Base-by-base conservation (phyloP, 2,329 filamentous ascomycete genomes). In the Sclerotinia glacialis region DNA sequence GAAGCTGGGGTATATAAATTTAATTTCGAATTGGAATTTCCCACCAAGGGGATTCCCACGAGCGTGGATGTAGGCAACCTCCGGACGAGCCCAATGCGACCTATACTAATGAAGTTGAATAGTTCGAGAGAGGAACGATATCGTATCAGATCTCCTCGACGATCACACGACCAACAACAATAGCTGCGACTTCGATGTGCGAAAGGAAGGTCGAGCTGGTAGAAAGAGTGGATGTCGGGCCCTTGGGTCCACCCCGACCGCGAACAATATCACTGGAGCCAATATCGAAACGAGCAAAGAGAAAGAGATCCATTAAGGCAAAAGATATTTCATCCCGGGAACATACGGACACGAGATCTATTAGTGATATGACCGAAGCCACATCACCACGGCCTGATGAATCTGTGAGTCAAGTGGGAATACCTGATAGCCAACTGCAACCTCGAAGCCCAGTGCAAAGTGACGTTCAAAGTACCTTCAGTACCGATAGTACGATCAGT, bases 41-140 rank as follows among this genome's bases (percentile, higher is more conserved):
- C 89, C 2, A 81, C 84, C 60, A 85, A 86, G 72, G 85, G 84
- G 6, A 79, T 95, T 67, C 91, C 91, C n/a, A 97, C 92, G 78
- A 97, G 94, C 77, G 94, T 99, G 75, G 93, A 96, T 79, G 94
- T 97, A 84, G 76, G 91, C 82, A 64, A 55, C 28, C 26, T 49
- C 34, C 34, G 50, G 26, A 6, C n/a, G 42, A 26, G 26, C 42
- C 42, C 52, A 23, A 58, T 64, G 62, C 62, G 52, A 55, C 64
- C 46, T 53, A 11, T 58, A 54, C 47, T 53, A 60, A 65, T 65
- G 42, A 23, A n/a, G 31, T 26, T 31, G 37, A 52, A 55, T 64
- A 98, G 93, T 99, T 99, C 78, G 95, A 98, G 79, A 88, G 94
- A 75, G 95, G 95, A 46, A 93, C 92, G 2, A 92, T 99, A 73